phyloP scores from a whole-genome alignment of 495 filamentous ascomycete genomes.

The Lophiostoma macrostomum region DNA sequence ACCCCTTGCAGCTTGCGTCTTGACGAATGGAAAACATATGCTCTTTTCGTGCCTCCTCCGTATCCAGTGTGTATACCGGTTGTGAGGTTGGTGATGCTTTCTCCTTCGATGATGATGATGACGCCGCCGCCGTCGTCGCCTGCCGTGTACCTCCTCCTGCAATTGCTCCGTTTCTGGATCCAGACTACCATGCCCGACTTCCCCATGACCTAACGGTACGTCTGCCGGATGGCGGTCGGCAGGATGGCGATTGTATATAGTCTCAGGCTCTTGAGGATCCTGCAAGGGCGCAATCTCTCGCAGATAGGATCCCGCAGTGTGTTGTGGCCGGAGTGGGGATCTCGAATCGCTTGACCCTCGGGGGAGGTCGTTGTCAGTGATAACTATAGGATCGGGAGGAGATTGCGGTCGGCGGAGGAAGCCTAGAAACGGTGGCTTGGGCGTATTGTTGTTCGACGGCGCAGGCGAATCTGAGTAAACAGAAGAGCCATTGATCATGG shows the following conservation, averaged over 20 bases:
- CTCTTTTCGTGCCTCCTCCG: constrained; percentile 10
- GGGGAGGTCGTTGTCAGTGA: constrained; percentile 9
- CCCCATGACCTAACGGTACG: constrained; percentile 13
- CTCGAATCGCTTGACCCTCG: constrained; percentile 27
- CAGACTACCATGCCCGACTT: too few relatives aligned
- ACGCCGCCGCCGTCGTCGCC: not conserved
- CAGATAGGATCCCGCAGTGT: constrained; percentile 32
- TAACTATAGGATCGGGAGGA: constrained; percentile 15
- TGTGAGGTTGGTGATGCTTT: constrained; percentile 1
- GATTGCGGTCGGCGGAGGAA: constrained; percentile 28
- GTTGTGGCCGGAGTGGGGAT: constrained; percentile 28
- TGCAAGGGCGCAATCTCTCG: constrained; percentile 16
- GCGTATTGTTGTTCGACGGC: constrained; percentile 27
- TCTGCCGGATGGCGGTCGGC: constrained; percentile 22
- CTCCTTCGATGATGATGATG: not conserved
- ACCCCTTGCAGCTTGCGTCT: constrained; percentile 16
- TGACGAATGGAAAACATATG: constrained; percentile 18
- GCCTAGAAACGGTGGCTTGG: constrained; percentile 29
- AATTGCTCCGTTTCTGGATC: constrained; percentile 31
- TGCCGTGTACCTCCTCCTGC: constrained; percentile 11
- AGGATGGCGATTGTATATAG: constrained; percentile 11
- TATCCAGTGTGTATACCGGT: constrained; percentile 21
- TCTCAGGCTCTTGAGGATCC: constrained; percentile 8
- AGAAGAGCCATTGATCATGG: constrained; percentile 33
- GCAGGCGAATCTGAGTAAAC: constrained; percentile 28